These are phyloP conservation scores for Huntiella decipiens DNA, from an alignment of 2,329 filamentous ascomycete genomes.

Conservation along the genomic window DNA sequence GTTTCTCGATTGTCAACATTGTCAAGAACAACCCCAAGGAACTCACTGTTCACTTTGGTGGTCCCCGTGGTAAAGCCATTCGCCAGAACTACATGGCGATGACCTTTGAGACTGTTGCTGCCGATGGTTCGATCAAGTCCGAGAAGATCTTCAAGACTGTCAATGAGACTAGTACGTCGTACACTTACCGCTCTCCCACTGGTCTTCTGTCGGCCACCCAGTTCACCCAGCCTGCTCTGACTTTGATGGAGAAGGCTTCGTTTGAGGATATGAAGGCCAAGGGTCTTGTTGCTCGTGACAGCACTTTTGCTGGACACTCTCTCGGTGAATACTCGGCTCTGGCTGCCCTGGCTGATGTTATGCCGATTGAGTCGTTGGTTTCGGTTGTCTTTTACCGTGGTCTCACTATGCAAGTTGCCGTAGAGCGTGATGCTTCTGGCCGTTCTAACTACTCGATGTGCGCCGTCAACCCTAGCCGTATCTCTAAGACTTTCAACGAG, in stretches of 20 bases:
- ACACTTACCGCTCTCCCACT: constrained; percentile 91
- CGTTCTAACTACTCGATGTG: constrained; percentile 99
- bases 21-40: constrained; percentile 99
- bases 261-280: constrained; percentile 98
- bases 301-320: constrained; percentile 94
- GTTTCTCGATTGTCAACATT: constrained; percentile 94
- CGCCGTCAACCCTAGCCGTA: constrained; percentile 93
- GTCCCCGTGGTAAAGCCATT: constrained; percentile 88
- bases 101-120: constrained; percentile 95
- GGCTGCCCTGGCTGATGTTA: constrained; percentile 88
- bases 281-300: constrained; percentile 87
- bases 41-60: constrained; percentile 94
- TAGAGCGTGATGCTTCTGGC: constrained; percentile 81
- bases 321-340: constrained; percentile 96
- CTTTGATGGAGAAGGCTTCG: constrained; percentile 97
- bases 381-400: constrained; percentile 99
- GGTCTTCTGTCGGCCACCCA: constrained; percentile 92
- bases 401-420: constrained; percentile 96
- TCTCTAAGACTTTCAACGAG: constrained; percentile 97
- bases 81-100: constrained; percentile 99
- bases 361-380: constrained; percentile 97
- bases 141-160: constrained; percentile 99
- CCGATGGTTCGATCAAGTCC: constrained; percentile 85
- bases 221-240: constrained; percentile 93
- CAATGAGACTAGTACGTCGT: constrained; percentile 76